Evolutionary conservation across 1,139 yeast genomes (phyloP), one percentile per base, ranked within the genome.

Genomic region (Suhomyces guaymorum): DNA sequence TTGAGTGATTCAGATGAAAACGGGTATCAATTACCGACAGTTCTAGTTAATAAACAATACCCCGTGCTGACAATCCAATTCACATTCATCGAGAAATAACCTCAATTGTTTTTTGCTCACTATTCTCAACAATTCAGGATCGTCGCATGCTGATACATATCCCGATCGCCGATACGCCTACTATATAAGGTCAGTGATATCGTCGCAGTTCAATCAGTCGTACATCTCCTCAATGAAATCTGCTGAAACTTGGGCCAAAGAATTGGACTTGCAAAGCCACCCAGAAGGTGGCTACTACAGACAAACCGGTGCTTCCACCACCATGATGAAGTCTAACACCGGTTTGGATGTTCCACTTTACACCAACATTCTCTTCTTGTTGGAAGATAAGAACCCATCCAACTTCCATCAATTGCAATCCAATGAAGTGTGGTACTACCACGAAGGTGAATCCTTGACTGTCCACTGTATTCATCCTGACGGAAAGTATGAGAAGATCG

Each of bases 381-480:
- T 26, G n/a, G 23, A 26, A 14, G 22, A 26, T 10, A 18, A 26
- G 15, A 17, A 26, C 12, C 22, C 22, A 4, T 16, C 22, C 23
- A 16, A 26, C 12, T 26, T 26, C 10, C 29, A 26, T 5, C 10
- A 12, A 16, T 17, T 26, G 15, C 5, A 17, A 9, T 26, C 29
- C 13, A 26, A 26, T 13, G 29, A 26, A 14, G 22, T 26, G 6
- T 26, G 29, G 29, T 26, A 26, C 29, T 26, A 17, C 13, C 29
- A 26, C 15, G 29, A 26, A 4, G 29, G 29, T 7, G 16, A 17
- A 11, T 26, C 29, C 2, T 26, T 26, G 15, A 17, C 23, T 4
- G 29, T 26, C n/a, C 29, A 26, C 22, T 26, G 29, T 18, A 26
- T 26, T 9, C 18, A 26, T 17, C 29, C 29, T 6, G 29, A 26